Base-by-base conservation (phyloP, 179 eudicot genomes). In the Amaranthus tricolor region DNA sequence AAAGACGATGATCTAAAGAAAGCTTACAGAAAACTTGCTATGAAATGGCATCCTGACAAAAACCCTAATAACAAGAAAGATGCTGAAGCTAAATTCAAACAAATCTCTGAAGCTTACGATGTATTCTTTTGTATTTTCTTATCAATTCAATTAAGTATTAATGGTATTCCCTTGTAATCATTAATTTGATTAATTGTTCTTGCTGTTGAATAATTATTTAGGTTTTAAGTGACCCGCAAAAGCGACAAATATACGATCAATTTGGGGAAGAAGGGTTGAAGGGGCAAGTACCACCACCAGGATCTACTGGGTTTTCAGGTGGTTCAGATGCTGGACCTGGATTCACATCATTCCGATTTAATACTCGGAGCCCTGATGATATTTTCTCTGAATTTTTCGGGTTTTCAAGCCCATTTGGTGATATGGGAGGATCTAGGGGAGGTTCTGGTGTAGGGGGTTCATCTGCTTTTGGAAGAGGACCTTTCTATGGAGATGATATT, bases 31-130 rank as follows among this genome's bases (percentile, higher is more conserved):
- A 91, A 91, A 75, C 91, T 91, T 62, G 97, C 94, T 49, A 91
- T 91, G 40, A 31, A 31, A 31, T 31, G 40, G 40, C 40, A 31
- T 31, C 40, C 40, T 31, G 40, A 31, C 40, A 31, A 31, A 31
- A 31, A 31, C 40, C 40, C 40, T 31, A 31, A 31, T 4, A 31
- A 31, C 40, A 31, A 91, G 74, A 87, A 84, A 71, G 89, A 90
- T 5, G 90, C 97, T 53, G 97, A 91, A 68, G 87, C 97, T 73
- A 91, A 89, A 81, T 91, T 91, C 91, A 91, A 89, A 62, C 88
- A 87, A 80, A 91, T 91, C 85, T 91, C 97, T 54, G 95, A 91
- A 70, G 97, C 97, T 66, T 90, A 91, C 69, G 97, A 91, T 73
- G 97, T 91, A 86, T 12, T 63, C 15, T 66, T 0, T 68, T 17